Base-by-base conservation (phyloP, 2,329 filamentous ascomycete species). In the Monilinia fructigena region DNA sequence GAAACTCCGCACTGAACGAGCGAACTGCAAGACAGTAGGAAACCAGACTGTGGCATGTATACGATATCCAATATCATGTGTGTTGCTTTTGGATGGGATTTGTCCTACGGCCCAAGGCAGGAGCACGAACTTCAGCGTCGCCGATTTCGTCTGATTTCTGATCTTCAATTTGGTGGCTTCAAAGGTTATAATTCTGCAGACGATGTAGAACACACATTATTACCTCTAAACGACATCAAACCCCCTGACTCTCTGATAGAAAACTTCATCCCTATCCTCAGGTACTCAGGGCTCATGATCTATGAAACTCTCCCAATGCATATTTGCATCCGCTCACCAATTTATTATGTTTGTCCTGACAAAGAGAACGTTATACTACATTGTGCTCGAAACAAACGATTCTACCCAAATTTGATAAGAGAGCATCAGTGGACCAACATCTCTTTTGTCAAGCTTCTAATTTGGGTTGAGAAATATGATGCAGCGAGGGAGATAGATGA, bases 51-150 rank as follows among this genome's bases (percentile, higher is more conserved):
- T n/a, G 52, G 35, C 38, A 8, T 63, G 12, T 63, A 18, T 14
- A n/a, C 16, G n/a, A 26, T 63, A 53, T 55, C 38, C 38, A 63
- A 56, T 20, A 20, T 47, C 50, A 63, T 63, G 61, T 56, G 61
- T 18, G 52, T 63, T 56, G 52, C 52, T 18, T 63, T 63, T 18
- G 61, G 52, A 7, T 63, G 61, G 61, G 52, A 56, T 18, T 45
- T 62, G 31, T 38, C 14, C 3, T 62, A 40, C 16, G 47, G 31
- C 14, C 5, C 4, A 50, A 53, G 47, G 40, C 14, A 2, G 5
- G 31, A 7, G 4, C 23, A n/a, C 7, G 50, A 63, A 45, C 55
- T 63, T 20, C 1, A 1, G 23, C 14, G 38, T 8, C 20, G 52
- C 2, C 48, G 61, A 38, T 18, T 12, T 18, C 61, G 52, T 42